Conservation (phyloP, 108 stramenopile genomes). For the Fistulifera pelliculosa region DNA sequence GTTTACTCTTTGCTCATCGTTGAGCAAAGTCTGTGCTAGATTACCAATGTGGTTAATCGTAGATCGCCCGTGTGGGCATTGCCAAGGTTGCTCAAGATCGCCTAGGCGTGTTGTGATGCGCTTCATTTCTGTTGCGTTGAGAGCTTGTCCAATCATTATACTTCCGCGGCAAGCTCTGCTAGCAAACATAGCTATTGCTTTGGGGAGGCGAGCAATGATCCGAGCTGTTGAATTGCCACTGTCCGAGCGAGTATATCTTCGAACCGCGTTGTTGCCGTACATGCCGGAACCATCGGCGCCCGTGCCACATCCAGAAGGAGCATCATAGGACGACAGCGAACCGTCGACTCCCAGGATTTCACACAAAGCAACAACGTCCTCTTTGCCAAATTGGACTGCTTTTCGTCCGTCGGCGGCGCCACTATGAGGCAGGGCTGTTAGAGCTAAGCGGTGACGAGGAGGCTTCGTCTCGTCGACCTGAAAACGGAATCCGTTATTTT, state of each 20-base stretch:
- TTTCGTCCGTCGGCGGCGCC: slow-evolving; percentile 81
- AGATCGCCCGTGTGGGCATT: slow-evolving; percentile 83
- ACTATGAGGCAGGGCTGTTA: slow-evolving; percentile 86
- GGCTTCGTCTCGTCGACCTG: slow-evolving; percentile 58
- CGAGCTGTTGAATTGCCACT: slow-evolving; percentile 17
- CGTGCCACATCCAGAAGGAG: slow-evolving; percentile 54
- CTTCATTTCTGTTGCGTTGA: slow-evolving; percentile 78
- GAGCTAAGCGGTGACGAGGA: slow-evolving; percentile 66
- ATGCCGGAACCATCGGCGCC: slow-evolving; percentile 70
- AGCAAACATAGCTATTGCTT: slow-evolving; percentile 96
- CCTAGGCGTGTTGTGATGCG: slow-evolving; percentile 71
- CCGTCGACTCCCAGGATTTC: slow-evolving; percentile 62
- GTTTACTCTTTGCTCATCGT: slow-evolving; percentile 31
- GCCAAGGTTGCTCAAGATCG: slow-evolving; percentile 89
- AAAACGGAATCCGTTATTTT: slow-evolving; percentile 89
- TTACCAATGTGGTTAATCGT: slow-evolving; percentile 84
- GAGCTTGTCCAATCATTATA: slow-evolving; percentile 93
- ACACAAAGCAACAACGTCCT: slow-evolving; percentile 88
- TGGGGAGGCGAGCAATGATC: slow-evolving; percentile 76
- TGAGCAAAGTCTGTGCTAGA: slow-evolving; percentile 26
- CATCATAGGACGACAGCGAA: slow-evolving; percentile 15
- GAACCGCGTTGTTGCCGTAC: slow-evolving; percentile 77
- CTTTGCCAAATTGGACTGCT: slow-evolving; percentile 88
- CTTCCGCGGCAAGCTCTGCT: slow-evolving; percentile 84
- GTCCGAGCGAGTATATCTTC: slow-evolving; percentile 26